These are phyloP conservation scores for Eucalyptus sideroxylon DNA, from an alignment of 345 rosid genomes.

Conservation along the genomic window DNA sequence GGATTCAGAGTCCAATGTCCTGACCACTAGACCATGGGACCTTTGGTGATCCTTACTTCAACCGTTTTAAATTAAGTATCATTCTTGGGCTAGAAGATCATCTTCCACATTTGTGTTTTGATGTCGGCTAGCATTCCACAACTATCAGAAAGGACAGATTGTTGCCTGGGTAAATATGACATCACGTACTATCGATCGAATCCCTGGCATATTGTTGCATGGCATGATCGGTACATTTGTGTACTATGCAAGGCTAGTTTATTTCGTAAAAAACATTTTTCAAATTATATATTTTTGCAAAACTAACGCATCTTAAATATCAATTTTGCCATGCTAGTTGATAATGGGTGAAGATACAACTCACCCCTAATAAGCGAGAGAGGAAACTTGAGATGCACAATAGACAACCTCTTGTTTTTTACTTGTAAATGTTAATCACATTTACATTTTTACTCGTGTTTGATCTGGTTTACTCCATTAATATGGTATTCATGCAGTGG, in stretches of 20 bases:
- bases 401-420: not conserved
- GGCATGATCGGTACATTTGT: not conserved
- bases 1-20: constrained; percentile 96
- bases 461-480: not conserved
- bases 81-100: no score
- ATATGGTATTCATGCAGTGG: not conserved
- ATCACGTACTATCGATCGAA: not conserved
- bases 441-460: not conserved
- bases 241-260: not conserved
- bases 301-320: not conserved
- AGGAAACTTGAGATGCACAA: not conserved
- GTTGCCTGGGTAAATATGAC: not conserved
- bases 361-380: not conserved
- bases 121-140: not conserved
- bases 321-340: not conserved
- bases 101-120: not conserved
- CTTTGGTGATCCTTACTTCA: not conserved
- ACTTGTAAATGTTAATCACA: not conserved
- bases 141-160: not conserved
- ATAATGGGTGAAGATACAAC: not conserved
- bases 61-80: accelerated
- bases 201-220: not conserved
- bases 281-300: no score
- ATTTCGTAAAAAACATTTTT: no score
- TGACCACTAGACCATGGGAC: constrained; percentile 89